A percentile compares a stretch with the other conserved stretches of the same genome.
These are phyloP conservation scores for Solanum ossicruentum DNA, from an alignment of 257 asterid species.

Conservation along the genomic window DNA sequence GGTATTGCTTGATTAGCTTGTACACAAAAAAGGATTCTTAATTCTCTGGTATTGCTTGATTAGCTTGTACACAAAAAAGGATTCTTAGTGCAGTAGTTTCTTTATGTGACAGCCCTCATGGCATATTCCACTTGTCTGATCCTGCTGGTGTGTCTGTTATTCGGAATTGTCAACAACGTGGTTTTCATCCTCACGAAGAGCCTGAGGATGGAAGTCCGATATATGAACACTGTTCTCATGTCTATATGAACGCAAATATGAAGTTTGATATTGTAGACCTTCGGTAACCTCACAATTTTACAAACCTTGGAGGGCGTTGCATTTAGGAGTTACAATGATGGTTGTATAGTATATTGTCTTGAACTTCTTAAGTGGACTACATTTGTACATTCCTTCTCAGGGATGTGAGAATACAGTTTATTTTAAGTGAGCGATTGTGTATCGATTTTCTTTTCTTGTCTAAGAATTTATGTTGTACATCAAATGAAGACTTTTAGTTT, in stretches of 20 bases:
- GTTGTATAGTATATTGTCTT: background rate
- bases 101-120: conserved; percentile 59
- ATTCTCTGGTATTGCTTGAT: background rate
- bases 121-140: conserved; percentile 92
- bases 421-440: background rate
- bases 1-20: background rate
- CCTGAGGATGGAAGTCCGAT: conserved; percentile 85
- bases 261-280: conserved; percentile 85
- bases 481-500: background rate
- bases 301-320: background rate
- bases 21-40: background rate
- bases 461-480: background rate
- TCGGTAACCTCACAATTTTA: conserved; percentile 26
- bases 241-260: conserved; percentile 57
- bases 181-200: conserved; percentile 95
- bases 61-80: background rate
- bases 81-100: background rate
- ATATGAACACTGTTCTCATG: conserved; percentile 88
- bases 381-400: conserved; percentile 7
- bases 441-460: background rate
- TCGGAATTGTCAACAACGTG: conserved; percentile 71
- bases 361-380: background rate
- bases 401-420: conserved; percentile 10
- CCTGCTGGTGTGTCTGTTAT: conserved; percentile 77
- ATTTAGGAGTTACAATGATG: background rate